Evolutionary conservation across 2,329 filamentous ascomycete genomes (phyloP).

Genomic region (Phaeosphaeria sp.): DNA sequence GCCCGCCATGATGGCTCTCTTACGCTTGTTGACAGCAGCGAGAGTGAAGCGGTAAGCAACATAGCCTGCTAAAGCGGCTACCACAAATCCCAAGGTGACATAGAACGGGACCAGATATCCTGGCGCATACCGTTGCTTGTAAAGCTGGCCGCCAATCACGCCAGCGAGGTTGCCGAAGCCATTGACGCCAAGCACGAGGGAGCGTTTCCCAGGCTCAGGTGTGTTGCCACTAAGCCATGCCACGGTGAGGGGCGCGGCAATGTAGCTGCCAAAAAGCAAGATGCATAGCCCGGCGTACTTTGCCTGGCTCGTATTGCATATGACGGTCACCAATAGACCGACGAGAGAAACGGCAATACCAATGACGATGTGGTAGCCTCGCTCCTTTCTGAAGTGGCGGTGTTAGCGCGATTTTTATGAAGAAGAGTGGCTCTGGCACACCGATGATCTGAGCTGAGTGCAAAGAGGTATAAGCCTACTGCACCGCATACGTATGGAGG

Average conservation of each 20-base stretch:
- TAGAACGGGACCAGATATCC: slow-evolving; percentile 27
- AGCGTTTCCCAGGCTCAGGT: slow-evolving; percentile 26
- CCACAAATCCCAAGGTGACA: slow-evolving; percentile 30
- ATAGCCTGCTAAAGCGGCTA: slow-evolving; percentile 25
- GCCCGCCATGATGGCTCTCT: slow-evolving; percentile 12
- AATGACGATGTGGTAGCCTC: slow-evolving; percentile 52
- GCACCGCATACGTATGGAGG: slow-evolving; percentile 58
- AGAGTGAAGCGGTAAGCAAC: slow-evolving; percentile 26
- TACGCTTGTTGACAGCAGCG: slow-evolving; percentile 19
- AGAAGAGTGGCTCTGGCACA: neutral
- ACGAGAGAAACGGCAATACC: slow-evolving; percentile 53
- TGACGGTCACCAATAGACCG: slow-evolving; percentile 24
- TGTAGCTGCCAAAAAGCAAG: slow-evolving; percentile 31
- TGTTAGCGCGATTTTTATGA: neutral
- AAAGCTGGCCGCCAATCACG: slow-evolving; percentile 28
- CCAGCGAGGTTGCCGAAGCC: slow-evolving; percentile 35
- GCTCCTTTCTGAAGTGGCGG: slow-evolving; percentile 12
- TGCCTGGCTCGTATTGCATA: neutral
- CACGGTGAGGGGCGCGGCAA: slow-evolving; percentile 29
- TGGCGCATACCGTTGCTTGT: slow-evolving; percentile 24
- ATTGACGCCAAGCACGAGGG: slow-evolving; percentile 27
- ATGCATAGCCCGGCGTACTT: slow-evolving; percentile 30
- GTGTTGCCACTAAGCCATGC: slow-evolving; percentile 35
- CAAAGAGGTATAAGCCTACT: slow-evolving; percentile 53
- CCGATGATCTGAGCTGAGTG: slow-evolving; percentile 53